Evolutionary conservation across 257 asterid species (phyloP), one percentile per base, ranked within the genome.

Genomic region (Paraleonurus japonicus): DNA sequence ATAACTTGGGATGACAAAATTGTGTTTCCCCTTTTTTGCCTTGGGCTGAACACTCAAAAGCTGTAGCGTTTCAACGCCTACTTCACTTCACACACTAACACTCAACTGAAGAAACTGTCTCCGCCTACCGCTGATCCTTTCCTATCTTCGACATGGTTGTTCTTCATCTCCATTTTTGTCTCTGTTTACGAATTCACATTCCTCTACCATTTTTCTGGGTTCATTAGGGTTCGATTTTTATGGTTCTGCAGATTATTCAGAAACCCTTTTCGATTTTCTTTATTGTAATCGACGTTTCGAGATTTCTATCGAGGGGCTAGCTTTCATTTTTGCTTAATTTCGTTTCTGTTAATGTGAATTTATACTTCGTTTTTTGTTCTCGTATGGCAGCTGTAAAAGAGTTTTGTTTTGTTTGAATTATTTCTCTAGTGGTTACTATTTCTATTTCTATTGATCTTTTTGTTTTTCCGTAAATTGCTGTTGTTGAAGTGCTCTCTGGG

Each of bases 171-270:
- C 23, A 16, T 16, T 48, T 48, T 17, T 48, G 15, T 2, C 3
- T 7, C 3, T 20, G 51, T 53, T 3, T 48, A 4, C 59, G 35
- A 26, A 3, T 10, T 0, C n/a, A 5, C n/a, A 8, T 7, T 55
- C 51, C 20, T 70, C 17, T 12, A 15, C 63, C 43, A 10, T 39
- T 11, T 70, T 16, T 48, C 41, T 32, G 43, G 30, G 23, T 75
- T 79, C 71, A 7, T 28, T 79, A 74, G 82, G 82, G 79, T 65
- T 79, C 74, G 11, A 27, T n/a, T 61, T 24, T 30, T 48, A 15
- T 26, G 67, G 33, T 20, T 12, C 72, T 59, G 57, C 72, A 7
- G 24, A 45, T 48, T 17, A 23, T 41, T 23, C 64, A 23, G 23
- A 24, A 47, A 4, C 6, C 32, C 11, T 33, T 20, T 63, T 32